Percentiles rank a stretch among this genome's conserved stretches.
Conservation (phyloP, 345 rosid species). For the Aurinia saxatilis region DNA sequence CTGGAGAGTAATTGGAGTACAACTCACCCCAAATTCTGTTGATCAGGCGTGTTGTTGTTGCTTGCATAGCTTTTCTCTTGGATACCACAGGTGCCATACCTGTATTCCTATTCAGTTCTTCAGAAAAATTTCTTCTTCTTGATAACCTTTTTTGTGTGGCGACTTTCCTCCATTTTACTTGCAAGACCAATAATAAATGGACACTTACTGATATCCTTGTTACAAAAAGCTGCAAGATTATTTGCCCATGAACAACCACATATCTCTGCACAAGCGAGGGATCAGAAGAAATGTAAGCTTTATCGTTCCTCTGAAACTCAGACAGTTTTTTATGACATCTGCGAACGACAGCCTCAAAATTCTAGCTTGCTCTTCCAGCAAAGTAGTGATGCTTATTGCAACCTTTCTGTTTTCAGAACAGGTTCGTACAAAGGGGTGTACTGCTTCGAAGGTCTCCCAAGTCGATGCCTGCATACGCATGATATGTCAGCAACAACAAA, state of each 20-base stretch:
- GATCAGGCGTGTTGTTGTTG: too few relatives aligned
- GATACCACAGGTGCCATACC: too few relatives aligned
- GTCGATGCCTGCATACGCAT: constrained; percentile 61
- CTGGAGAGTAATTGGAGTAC: too few relatives aligned
- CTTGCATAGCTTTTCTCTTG: too few relatives aligned
- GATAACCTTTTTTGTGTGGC: too few relatives aligned
- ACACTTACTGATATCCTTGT: constrained; percentile 40
- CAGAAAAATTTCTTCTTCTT: too few relatives aligned
- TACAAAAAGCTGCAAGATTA: constrained; percentile 60
- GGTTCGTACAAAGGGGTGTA: constrained; percentile 72
- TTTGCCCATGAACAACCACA: constrained; percentile 76
- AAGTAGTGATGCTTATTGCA: constrained; percentile 52
- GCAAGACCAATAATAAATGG: constrained; percentile 35
- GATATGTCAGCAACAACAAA: background rate
- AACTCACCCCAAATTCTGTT: too few relatives aligned
- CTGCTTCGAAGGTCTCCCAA: constrained; percentile 76
- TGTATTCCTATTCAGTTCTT: too few relatives aligned
- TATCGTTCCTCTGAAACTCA: constrained; percentile 36
- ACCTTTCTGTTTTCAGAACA: constrained; percentile 59
- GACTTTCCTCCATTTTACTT: too few relatives aligned
- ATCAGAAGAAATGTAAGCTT: constrained; percentile 58
- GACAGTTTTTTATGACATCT: constrained; percentile 47
- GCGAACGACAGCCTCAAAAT: constrained; percentile 53
- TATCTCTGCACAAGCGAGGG: constrained; percentile 53
- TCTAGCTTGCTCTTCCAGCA: constrained; percentile 55